Percentiles rank a stretch among this genome's conserved stretches.
Conservation (phyloP, 2,329 filamentous ascomycete species). For the Venturia oleaginea region DNA sequence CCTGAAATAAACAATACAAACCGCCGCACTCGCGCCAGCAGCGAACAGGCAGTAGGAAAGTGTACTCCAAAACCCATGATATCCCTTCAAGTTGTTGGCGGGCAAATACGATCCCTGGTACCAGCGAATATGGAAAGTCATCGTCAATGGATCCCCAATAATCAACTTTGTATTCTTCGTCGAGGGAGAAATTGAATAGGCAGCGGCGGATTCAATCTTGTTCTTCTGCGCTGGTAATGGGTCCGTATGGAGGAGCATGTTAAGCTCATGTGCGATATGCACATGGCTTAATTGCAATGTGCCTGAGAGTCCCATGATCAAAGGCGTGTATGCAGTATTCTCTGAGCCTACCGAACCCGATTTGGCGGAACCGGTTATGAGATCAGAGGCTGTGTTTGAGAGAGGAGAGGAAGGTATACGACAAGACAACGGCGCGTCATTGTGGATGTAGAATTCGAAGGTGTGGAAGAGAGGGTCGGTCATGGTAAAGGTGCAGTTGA, state of each 20-base stretch:
- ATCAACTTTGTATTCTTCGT: conserved; percentile 56
- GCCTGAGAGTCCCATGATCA: conserved; percentile 82
- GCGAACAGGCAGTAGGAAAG: conserved; percentile 41
- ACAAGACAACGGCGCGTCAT: conserved; percentile 86
- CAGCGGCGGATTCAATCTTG: conserved; percentile 76
- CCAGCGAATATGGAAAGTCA: conserved; percentile 79
- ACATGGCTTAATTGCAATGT: conserved; percentile 83
- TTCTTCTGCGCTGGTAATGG: conserved; percentile 38
- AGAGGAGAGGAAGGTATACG: conserved; percentile 72
- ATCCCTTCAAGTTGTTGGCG: conserved; percentile 33
- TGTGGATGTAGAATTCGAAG: conserved; percentile 96
- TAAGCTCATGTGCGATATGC: conserved; percentile 82
- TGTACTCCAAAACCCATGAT: conserved; percentile 42
- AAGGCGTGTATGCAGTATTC: conserved; percentile 56
- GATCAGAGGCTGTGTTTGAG: conserved; percentile 1
- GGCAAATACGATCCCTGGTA: conserved; percentile 67
- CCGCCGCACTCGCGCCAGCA: conserved; percentile 38
- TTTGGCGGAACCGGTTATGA: conserved; percentile 21
- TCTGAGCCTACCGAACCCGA: conserved; percentile 29
- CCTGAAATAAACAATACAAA: conserved; percentile 46
- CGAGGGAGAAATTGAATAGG: conserved; percentile 69
- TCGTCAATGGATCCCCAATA: conserved; percentile 75
- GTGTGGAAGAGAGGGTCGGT: conserved; percentile 77
- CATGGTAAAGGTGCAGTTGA: conserved; percentile 71
- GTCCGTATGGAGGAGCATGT: conserved; percentile 68